Percentiles rank a stretch among this genome's conserved stretches.
Evolutionary conservation across 306 rosid species (phyloP).

Genomic region (Begonia fuchsioides): DNA sequence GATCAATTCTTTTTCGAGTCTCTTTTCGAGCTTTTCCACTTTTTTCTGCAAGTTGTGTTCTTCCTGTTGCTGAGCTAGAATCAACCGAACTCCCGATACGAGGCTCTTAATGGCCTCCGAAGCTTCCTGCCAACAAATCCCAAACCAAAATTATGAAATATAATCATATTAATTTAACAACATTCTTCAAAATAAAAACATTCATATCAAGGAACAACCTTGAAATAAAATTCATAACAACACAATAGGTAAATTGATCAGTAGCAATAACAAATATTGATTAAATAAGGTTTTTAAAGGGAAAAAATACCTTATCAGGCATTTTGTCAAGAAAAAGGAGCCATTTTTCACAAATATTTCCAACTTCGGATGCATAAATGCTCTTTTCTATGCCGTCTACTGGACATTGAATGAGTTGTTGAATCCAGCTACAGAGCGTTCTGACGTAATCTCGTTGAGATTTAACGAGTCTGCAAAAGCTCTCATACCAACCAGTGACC

Average conservation of each 20-base stretch:
- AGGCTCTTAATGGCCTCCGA: constrained; percentile 62
- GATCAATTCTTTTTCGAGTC: constrained; percentile 31
- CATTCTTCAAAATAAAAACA: too few relatives aligned
- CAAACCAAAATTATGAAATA: too few relatives aligned
- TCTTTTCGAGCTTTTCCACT: constrained; percentile 43
- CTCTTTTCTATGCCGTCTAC: constrained; percentile 24
- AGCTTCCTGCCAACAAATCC: constrained; percentile 32
- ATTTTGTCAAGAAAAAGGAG: constrained; percentile 43
- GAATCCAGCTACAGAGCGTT: constrained; percentile 55
- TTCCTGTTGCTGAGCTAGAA: constrained; percentile 43
- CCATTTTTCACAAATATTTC: constrained; percentile 46
- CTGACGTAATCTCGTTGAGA: constrained; percentile 61
- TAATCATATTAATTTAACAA: too few relatives aligned
- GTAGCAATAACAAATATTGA: too few relatives aligned
- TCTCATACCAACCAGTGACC: constrained; percentile 53
- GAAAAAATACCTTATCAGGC: constrained; percentile 57
- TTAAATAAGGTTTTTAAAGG: too few relatives aligned
- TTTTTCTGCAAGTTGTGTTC: constrained; percentile 45
- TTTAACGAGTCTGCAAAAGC: constrained; percentile 58
- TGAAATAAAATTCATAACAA: too few relatives aligned
- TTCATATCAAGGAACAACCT: neutral
- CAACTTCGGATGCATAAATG: constrained; percentile 26
- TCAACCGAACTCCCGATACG: constrained; percentile 26
- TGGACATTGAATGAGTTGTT: constrained; percentile 39
- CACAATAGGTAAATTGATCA: too few relatives aligned